phyloP scores from a whole-genome alignment of 306 rosid species.

The Lagenaria siceraria region DNA sequence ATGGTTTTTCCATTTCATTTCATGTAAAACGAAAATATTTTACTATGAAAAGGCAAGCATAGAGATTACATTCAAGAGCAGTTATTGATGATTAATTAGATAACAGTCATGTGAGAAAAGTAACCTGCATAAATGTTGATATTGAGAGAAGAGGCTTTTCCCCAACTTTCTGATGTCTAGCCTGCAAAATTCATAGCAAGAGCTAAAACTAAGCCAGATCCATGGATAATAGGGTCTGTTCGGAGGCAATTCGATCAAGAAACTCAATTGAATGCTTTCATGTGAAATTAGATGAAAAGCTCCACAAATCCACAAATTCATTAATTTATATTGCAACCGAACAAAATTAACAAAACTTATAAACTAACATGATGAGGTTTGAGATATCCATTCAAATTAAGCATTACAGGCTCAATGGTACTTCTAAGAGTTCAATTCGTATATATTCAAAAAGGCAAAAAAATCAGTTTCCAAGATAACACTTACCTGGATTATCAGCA shows the following conservation, averaged over 20 bases:
- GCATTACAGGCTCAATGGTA: background rate
- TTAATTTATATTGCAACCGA: background rate
- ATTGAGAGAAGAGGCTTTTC: constrained; percentile 95
- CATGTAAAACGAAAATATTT: background rate
- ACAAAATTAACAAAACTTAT: background rate
- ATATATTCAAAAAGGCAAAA: background rate
- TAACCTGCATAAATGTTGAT: constrained; percentile 77
- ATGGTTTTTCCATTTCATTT: background rate
- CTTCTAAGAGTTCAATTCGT: background rate
- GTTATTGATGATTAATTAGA: constrained; percentile 7
- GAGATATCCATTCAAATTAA: background rate
- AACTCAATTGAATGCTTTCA: background rate
- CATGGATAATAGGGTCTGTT: background rate
- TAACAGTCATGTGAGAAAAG: background rate
- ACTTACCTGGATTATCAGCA: constrained; percentile 81
- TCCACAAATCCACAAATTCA: background rate
- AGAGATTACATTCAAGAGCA: background rate
- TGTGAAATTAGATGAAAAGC: background rate
- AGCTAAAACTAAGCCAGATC: background rate
- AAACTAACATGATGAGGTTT: background rate
- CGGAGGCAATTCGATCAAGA: background rate
- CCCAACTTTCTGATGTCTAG: constrained; percentile 92
- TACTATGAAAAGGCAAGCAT: background rate
- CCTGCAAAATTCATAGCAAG: constrained; percentile 46
- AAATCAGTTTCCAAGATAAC: background rate